phyloP scores from a whole-genome alignment of 2,329 filamentous ascomycete species.

The Phialocephala sp. region DNA sequence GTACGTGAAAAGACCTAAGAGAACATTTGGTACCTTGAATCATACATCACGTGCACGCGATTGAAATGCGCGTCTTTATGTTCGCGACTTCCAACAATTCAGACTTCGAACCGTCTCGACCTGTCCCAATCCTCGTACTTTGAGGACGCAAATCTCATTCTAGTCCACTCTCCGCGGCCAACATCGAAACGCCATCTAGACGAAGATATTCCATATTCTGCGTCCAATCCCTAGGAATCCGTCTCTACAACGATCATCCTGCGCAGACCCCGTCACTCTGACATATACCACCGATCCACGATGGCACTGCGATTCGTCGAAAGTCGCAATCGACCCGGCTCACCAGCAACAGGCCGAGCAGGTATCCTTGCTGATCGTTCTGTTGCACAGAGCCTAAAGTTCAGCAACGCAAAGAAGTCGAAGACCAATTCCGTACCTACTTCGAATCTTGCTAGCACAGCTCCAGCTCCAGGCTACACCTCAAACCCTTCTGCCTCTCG shows the following conservation, averaged over 20 bases:
- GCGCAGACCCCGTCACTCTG: not conserved
- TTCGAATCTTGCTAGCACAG: slow-evolving; percentile 4
- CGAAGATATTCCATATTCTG: not conserved
- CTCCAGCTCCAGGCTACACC: slow-evolving; percentile 9
- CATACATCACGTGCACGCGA: not conserved
- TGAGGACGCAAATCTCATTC: not conserved
- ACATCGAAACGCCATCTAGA: not conserved
- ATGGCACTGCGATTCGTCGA: not conserved
- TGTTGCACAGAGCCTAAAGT: not conserved
- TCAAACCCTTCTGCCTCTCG: slow-evolving; percentile 13
- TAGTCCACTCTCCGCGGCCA: not conserved
- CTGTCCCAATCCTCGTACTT: not conserved
- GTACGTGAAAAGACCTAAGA: too few species aligned
- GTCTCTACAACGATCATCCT: not conserved
- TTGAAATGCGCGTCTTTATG: not conserved
- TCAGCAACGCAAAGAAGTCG: not conserved
- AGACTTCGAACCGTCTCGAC: not conserved
- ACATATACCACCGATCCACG: not conserved
- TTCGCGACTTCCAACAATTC: not conserved
- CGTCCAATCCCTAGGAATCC: not conserved
- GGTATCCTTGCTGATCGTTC: not conserved
- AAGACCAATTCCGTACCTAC: not conserved
- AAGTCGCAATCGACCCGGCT: not conserved
- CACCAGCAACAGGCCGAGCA: not conserved
- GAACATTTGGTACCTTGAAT: too few species aligned